These are phyloP conservation scores for Boletus huronensis DNA, from an alignment of 768 basidiomycete species.

Conservation along the genomic window DNA sequence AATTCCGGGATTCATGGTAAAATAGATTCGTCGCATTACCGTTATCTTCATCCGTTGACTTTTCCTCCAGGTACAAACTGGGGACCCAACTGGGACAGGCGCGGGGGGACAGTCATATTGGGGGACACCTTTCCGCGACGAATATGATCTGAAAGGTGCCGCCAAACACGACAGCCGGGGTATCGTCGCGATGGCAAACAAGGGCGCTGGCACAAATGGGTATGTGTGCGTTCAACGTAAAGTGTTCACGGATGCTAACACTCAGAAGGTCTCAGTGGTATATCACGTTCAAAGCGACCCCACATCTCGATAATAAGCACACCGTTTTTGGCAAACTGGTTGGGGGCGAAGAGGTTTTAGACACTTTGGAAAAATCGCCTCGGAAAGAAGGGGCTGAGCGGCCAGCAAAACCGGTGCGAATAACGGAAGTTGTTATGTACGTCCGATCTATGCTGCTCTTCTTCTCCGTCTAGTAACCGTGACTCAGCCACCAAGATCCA, in stretches of 20 bases:
- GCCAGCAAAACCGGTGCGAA: slow-evolving; percentile 80
- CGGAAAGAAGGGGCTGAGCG: slow-evolving; percentile 83
- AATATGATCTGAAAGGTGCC: slow-evolving; percentile 84
- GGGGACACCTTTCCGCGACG: slow-evolving; percentile 96
- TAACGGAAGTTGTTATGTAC: slow-evolving; percentile 84
- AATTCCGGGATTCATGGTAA: slow-evolving; percentile 93
- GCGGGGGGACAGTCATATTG: slow-evolving; percentile 90
- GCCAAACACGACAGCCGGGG: slow-evolving; percentile 86
- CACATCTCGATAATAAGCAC: slow-evolving; percentile 89
- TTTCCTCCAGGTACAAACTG: slow-evolving; percentile 79
- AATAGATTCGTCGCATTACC: slow-evolving; percentile 10
- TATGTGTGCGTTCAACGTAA: slow-evolving; percentile 25
- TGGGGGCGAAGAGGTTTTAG: slow-evolving; percentile 88
- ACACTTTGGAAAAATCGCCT: slow-evolving; percentile 77
- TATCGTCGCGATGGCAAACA: slow-evolving; percentile 92
- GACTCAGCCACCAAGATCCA: slow-evolving; percentile 81
- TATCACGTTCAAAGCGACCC: slow-evolving; percentile 78
- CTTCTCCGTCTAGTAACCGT: slow-evolving; percentile 5
- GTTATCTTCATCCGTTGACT: neutral
- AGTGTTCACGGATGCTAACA: neutral
- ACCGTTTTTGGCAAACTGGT: slow-evolving; percentile 97
- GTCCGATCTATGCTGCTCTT: slow-evolving; percentile 26
- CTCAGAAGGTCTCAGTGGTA: slow-evolving; percentile 85
- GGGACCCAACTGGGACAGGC: slow-evolving; percentile 96
- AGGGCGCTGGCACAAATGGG: slow-evolving; percentile 88